A percentile compares a stretch with the other conserved stretches of the same genome.
Evolutionary conservation across 2,329 filamentous ascomycete genomes (phyloP).

Genomic region (Beauveria pseudobassiana): DNA sequence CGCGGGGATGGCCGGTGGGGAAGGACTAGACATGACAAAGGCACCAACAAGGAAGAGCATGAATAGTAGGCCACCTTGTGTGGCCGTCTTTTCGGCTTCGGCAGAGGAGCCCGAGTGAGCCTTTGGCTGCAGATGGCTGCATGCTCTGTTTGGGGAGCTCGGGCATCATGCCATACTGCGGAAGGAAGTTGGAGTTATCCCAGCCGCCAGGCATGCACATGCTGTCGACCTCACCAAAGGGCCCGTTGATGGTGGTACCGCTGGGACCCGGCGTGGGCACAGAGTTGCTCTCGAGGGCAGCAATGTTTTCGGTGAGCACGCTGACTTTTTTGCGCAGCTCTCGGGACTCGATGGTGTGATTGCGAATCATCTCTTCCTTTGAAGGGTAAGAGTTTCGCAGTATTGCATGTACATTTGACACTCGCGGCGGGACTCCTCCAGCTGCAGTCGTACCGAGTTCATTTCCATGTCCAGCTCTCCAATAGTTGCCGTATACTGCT

Average conservation of each 20-base stretch:
- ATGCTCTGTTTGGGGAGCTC: slow-evolving; percentile 53
- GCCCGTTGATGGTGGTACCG: slow-evolving; percentile 57
- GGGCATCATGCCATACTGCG: slow-evolving; percentile 58
- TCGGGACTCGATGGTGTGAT: slow-evolving; percentile 82
- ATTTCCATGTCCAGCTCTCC: slow-evolving; percentile 73
- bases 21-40: slow-evolving; percentile 84
- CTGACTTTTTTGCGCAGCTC: slow-evolving; percentile 89
- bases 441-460: slow-evolving; percentile 56
- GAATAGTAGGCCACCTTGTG: slow-evolving; percentile 76
- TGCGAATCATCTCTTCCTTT: slow-evolving; percentile 85
- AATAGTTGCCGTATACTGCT: slow-evolving; percentile 73
- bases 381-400: slow-evolving; percentile 68
- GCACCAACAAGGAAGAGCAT: slow-evolving; percentile 97
- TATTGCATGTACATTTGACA: slow-evolving; percentile 69
- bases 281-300: slow-evolving; percentile 57
- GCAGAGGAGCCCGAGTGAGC: slow-evolving; percentile 16
- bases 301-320: slow-evolving; percentile 66
- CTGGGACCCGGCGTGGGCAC: slow-evolving; percentile 36
- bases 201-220: slow-evolving; percentile 75
- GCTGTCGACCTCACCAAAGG: slow-evolving; percentile 76
- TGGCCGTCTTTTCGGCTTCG: slow-evolving; percentile 56
- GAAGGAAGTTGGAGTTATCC: slow-evolving; percentile 68
- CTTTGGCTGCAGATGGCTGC: slow-evolving; percentile 47
- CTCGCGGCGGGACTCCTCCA: slow-evolving; percentile 64
- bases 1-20: slow-evolving; percentile 62